A percentile compares a stretch with the other conserved stretches of the same genome.
Evolutionary conservation across 768 basidiomycete genomes (phyloP).

Genomic region (Amanita exitialis): DNA sequence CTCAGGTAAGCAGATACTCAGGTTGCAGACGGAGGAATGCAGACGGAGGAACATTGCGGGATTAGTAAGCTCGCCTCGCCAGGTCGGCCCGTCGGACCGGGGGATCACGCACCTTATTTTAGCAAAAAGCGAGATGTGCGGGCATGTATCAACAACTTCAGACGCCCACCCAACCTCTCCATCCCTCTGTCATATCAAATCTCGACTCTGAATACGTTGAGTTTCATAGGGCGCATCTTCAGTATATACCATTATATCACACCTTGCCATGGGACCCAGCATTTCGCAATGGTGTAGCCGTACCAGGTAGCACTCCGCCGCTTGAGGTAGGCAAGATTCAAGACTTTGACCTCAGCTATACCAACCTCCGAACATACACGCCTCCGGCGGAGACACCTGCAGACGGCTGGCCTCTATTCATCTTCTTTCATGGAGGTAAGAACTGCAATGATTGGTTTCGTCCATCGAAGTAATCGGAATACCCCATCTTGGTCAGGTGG

Average conservation of each 20-base stretch:
- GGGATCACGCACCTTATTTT: too few relatives aligned
- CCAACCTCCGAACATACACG: slow-evolving; percentile 53
- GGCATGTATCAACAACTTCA: too few relatives aligned
- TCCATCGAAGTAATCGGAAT: neutral
- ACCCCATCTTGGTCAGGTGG: slow-evolving; percentile 35
- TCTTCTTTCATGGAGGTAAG: slow-evolving; percentile 69
- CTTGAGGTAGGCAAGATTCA: slow-evolving; percentile 44
- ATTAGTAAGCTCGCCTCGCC: too few relatives aligned
- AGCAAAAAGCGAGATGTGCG: too few relatives aligned
- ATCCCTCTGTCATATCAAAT: slow-evolving; percentile 44
- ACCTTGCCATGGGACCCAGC: slow-evolving; percentile 52
- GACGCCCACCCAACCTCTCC: slow-evolving; percentile 35
- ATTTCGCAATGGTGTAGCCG: slow-evolving; percentile 39
- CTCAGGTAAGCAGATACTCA: too few relatives aligned
- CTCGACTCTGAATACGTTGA: slow-evolving; percentile 60
- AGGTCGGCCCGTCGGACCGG: too few relatives aligned
- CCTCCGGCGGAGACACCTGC: slow-evolving; percentile 41
- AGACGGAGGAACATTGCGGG: too few relatives aligned
- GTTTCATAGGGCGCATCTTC: slow-evolving; percentile 45
- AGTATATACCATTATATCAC: slow-evolving; percentile 38
- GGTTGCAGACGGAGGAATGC: too few relatives aligned
- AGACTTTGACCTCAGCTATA: slow-evolving; percentile 43
- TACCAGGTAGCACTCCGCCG: slow-evolving; percentile 48
- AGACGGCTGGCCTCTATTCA: slow-evolving; percentile 60
- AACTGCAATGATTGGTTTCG: neutral